Conservation (phyloP, 1,139 yeast genomes). For the Geotrichum aggregatum region DNA sequence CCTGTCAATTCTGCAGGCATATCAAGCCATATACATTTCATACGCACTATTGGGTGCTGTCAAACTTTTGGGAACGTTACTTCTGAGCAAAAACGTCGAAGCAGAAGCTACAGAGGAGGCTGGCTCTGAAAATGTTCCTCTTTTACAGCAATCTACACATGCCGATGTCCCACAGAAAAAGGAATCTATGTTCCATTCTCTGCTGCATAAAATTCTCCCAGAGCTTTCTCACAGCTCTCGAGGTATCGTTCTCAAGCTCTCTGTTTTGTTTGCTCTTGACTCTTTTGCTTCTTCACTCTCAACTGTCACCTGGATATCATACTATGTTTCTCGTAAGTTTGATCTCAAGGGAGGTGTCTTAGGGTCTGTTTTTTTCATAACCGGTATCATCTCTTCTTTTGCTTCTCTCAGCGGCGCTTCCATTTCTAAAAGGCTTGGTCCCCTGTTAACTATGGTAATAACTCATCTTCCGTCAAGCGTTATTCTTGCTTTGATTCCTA, state of each 20-base stretch:
- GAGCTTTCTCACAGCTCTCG: conserved; percentile 24
- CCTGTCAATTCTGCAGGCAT: conserved; percentile 43
- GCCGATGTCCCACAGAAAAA: not conserved
- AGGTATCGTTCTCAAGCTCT: conserved; percentile 33
- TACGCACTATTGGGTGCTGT: conserved; percentile 56
- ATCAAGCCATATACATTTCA: conserved; percentile 54
- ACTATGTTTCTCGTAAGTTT: conserved; percentile 51
- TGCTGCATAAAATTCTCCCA: conserved; percentile 16
- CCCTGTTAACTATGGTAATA: conserved; percentile 68
- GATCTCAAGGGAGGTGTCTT: conserved; percentile 35
- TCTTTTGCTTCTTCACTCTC: conserved; percentile 85
- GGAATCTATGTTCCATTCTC: not conserved
- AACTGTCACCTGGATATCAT: conserved; percentile 85
- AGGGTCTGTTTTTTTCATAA: conserved; percentile 55
- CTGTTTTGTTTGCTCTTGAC: conserved; percentile 64
- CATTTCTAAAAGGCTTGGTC: conserved; percentile 65
- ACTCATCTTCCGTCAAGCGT: conserved; percentile 78
- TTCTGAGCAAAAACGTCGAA: conserved; percentile 58
- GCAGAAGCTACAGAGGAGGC: conserved; percentile 7
- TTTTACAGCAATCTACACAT: conserved; percentile 4
- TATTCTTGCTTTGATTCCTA: conserved; percentile 56
- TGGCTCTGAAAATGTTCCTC: conserved; percentile 13
- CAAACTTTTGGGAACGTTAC: conserved; percentile 53
- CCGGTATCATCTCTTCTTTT: conserved; percentile 56
- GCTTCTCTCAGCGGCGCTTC: conserved; percentile 70